Base-by-base conservation (phyloP, 257 asterid genomes). In the Dorcoceras hygrometricum region DNA sequence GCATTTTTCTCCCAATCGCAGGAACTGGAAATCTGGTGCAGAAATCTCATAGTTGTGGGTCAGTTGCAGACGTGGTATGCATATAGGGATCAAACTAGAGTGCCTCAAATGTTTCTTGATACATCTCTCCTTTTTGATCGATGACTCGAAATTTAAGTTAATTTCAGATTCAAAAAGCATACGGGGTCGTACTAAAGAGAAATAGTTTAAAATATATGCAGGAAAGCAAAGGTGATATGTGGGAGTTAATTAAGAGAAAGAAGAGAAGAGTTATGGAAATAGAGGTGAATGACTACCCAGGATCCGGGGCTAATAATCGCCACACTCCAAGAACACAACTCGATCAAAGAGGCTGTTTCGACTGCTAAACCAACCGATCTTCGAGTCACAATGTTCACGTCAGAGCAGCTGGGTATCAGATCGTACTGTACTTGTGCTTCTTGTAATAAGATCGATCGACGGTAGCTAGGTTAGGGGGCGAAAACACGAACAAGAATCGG, bases 271-370 rank as follows among this genome's bases (percentile, higher is more conserved):
- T 78, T 63, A 68, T 76, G 78, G 80, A 75, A 0, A 64, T 76
- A 24, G 83, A 85, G 75, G 54, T 80, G 59, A 68, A 79, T 59
- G 91, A 85, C 57, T 85, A 85, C 69, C 85, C 89, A 6, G 88
- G 89, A 31, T 80, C 91, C 1, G 88, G 88, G 62, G 86, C 91
- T 6, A 85, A 85, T 71, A 74, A 78, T 63, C 91, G 91, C 62
- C 91, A 85, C 60, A 85, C 79, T 14, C 91, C 91, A n/a, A 76
- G 67, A 71, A 62, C 91, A 23, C 72, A 76, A 62, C 12, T 25
- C 14, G 79, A 75, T n/a, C n/a, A n/a, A 7, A 75, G 77, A 79
- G 64, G 48, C 28, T 78, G 82, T 57, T 18, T 8, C 5, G 81
- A 78, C 34, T 80, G 86, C 70, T 80, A 72, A 57, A n/a, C 24